These are phyloP conservation scores for Globisporangium apiculatum DNA, from an alignment of 352 stramenopile genomes.

Conservation along the genomic window DNA sequence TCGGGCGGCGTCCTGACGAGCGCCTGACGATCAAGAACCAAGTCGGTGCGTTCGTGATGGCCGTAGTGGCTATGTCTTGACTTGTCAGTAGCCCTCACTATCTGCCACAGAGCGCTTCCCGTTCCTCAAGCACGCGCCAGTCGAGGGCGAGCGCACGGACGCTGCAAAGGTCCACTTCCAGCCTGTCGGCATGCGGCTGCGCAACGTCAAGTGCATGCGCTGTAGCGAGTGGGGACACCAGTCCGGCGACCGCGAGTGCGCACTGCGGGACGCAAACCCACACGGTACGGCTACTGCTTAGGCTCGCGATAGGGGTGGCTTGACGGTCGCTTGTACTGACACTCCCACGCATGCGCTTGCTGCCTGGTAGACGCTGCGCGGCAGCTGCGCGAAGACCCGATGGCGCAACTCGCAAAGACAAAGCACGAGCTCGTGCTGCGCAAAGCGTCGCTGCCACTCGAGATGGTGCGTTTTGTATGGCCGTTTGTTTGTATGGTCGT, in stretches of 20 bases:
- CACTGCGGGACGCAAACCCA: constrained; percentile 63
- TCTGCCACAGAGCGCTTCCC: constrained; percentile 60
- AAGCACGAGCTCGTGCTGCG: constrained; percentile 58
- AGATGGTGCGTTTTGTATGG: constrained; percentile 33
- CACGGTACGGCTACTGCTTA: constrained; percentile 24
- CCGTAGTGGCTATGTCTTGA: too few relatives aligned
- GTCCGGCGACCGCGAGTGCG: constrained; percentile 79
- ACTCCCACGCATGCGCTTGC: background rate
- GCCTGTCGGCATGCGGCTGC: constrained; percentile 70
- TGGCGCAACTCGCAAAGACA: constrained; percentile 47
- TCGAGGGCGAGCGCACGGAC: constrained; percentile 78
- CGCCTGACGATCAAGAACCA: constrained; percentile 76
- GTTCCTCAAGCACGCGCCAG: constrained; percentile 84
- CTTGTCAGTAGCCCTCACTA: too few relatives aligned
- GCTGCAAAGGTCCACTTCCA: constrained; percentile 86
- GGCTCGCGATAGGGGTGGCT: too few relatives aligned
- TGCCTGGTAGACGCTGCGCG: constrained; percentile 46
- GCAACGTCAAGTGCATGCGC: constrained; percentile 80
- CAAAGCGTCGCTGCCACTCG: constrained; percentile 47
- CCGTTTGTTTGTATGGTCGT: background rate
- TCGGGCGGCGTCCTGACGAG: constrained; percentile 57
- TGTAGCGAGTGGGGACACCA: constrained; percentile 81
- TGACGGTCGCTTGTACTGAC: background rate
- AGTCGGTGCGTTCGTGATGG: constrained; percentile 24
- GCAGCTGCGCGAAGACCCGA: constrained; percentile 62